phyloP scores from a whole-genome alignment of 208 protist species.

The Leishmania gerbilli region DNA sequence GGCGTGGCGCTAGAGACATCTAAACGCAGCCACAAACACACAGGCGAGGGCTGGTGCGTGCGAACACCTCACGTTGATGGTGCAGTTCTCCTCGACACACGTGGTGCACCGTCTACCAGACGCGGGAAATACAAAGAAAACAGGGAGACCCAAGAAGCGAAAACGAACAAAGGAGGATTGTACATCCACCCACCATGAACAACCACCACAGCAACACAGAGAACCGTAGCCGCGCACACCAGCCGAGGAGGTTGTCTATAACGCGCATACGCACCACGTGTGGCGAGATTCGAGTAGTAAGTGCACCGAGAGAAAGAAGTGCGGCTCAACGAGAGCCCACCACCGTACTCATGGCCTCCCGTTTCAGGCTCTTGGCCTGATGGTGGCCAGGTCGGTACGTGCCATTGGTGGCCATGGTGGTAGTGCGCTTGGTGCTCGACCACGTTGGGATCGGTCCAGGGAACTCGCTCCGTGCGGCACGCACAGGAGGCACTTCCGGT shows the following conservation, averaged over 20 bases:
- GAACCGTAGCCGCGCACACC: neutral
- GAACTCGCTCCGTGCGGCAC: conserved; percentile 69
- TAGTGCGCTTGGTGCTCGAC: conserved; percentile 82
- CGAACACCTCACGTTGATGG: neutral
- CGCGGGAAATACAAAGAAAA: neutral
- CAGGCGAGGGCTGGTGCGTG: neutral
- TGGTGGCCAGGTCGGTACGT: conserved; percentile 69
- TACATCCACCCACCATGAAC: neutral
- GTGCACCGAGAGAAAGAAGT: neutral
- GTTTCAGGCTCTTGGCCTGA: conserved; percentile 36
- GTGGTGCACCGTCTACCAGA: neutral
- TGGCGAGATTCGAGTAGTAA: neutral
- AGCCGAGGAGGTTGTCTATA: neutral
- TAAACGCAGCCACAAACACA: neutral
- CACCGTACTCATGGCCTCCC: conserved; percentile 28
- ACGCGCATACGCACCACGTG: neutral
- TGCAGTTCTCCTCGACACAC: neutral
- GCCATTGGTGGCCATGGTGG: conserved; percentile 60
- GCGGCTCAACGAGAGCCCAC: conserved; percentile 34
- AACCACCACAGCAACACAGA: neutral
- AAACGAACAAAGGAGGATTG: neutral
- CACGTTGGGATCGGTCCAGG: conserved; percentile 81
- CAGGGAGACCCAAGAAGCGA: neutral
- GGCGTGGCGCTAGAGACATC: neutral
- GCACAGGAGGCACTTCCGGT: conserved; percentile 63